Evolutionary conservation across 208 protist genomes (phyloP), one percentile per base, ranked within the genome.

Genomic region (Trypanosoma conorhini): DNA sequence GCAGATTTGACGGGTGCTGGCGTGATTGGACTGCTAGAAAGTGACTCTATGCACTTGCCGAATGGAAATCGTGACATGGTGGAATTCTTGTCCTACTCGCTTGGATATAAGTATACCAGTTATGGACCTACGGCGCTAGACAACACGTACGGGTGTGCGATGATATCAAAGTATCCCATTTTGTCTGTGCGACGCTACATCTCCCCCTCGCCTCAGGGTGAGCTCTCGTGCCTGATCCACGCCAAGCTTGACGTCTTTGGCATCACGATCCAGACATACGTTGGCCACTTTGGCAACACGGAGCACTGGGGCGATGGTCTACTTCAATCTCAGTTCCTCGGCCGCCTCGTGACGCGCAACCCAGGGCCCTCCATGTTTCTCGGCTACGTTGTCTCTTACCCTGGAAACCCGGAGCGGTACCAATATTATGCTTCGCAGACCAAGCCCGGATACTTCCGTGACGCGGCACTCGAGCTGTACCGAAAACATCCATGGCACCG

Each of bases 251-350:
- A 94, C 62, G 77, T 94, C 15, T 87, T 80, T 62, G 86, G 88
- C 30, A 35, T 92, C 19, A 62, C n/a, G 21, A 62, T 91, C 7
- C 76, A 92, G 58, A 89, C 80, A 22, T 94, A 89, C 68, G 85
- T 94, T 17, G 81, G 81, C 21, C 88, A 92, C 82, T 94, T 91
- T 71, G 85, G 88, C 58, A 94, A 94, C 80, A 94, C 88, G 15
- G 80, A 92, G 70, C 88, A 94, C 78, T 87, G 77, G 74, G 88
- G 82, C 15, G 88, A 94, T 67, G 88, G 86, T n/a, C 72, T 94
- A n/a, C 74, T 94, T 62, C 88, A 92, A 72, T 92, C 83, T 22
- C 81, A 92, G 79, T 94, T 89, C 60, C 70, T 94, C 22, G 81
- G 80, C 5, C 58, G 76, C 33, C 62, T 94, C 8, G 86, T 76